Evolutionary conservation across 2,329 filamentous ascomycete species (phyloP).

Genomic region (Clarireedia monteithiana): DNA sequence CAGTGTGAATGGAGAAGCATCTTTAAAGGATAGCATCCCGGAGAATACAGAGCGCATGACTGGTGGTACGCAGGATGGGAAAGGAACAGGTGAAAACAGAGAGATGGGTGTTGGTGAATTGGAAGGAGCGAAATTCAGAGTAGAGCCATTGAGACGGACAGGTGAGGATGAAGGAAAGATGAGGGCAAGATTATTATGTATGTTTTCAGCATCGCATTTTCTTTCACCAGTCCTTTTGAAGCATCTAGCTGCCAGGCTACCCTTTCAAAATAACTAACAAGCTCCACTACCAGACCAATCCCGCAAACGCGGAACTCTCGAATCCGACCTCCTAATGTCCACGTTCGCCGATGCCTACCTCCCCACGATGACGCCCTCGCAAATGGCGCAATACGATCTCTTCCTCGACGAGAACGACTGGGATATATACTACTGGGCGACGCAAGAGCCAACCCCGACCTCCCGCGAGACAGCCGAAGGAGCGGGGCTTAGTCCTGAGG

Average conservation of each 20-base stretch:
- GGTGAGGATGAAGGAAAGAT: constrained; percentile 82
- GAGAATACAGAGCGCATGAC: constrained; percentile 60
- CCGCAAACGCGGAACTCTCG: constrained; percentile 90
- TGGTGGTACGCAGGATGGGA: constrained; percentile 49
- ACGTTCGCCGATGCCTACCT: constrained; percentile 86
- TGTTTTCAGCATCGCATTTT: neutral
- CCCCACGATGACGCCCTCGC: constrained; percentile 58
- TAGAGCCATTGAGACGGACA: constrained; percentile 78
- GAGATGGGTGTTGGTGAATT: constrained; percentile 79
- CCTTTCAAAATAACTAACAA: constrained; percentile 6
- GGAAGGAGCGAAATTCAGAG: constrained; percentile 75
- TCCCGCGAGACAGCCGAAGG: constrained; percentile 49
- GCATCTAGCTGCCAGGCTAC: neutral
- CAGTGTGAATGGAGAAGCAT: constrained; percentile 46
- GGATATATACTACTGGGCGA: constrained; percentile 99
- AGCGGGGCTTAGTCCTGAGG: constrained; percentile 31
- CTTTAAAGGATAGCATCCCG: constrained; percentile 50
- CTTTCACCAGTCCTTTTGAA: neutral
- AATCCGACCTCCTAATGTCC: constrained; percentile 90
- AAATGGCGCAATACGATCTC: constrained; percentile 77
- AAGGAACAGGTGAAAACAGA: constrained; percentile 39
- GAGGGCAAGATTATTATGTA: constrained; percentile 73
- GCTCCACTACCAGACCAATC: constrained; percentile 67
- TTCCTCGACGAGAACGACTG: constrained; percentile 99
- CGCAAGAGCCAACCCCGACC: constrained; percentile 65